Conservation (phyloP, 192 early-diverging fungal species). For the Coemansia sp. region DNA sequence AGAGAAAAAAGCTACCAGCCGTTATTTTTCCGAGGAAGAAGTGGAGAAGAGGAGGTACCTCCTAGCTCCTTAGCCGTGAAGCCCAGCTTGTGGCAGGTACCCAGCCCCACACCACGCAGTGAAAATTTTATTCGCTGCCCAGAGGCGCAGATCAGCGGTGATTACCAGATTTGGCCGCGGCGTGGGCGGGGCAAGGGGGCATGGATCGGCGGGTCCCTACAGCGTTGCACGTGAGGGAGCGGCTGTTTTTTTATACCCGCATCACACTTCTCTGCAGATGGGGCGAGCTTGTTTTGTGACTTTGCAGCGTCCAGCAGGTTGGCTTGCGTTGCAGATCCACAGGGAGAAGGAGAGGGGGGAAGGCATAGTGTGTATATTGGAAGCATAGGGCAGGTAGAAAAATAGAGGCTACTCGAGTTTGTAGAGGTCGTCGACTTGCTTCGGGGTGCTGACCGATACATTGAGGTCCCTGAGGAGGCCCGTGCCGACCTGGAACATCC, state of each 20-base stretch:
- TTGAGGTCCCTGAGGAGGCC: slow-evolving; percentile 51
- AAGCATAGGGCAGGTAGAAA: background rate
- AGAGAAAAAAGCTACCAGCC: slow-evolving; percentile 33
- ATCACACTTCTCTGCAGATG: too few species aligned
- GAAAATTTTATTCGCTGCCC: slow-evolving; percentile 6
- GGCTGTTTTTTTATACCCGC: too few species aligned
- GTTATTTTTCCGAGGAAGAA: slow-evolving; percentile 21
- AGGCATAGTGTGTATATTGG: background rate
- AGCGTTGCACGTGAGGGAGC: background rate
- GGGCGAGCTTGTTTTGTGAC: too few species aligned
- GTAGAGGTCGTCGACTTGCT: slow-evolving; percentile 27
- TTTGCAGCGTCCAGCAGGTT: background rate
- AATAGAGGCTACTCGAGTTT: slow-evolving; percentile 2
- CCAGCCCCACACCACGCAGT: background rate
- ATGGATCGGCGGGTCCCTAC: background rate
- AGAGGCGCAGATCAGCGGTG: background rate
- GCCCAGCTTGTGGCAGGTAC: background rate
- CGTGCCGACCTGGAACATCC: slow-evolving; percentile 62
- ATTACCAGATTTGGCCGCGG: background rate
- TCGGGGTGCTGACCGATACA: slow-evolving; percentile 16
- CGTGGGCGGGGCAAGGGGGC: background rate
- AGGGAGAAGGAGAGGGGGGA: too few species aligned
- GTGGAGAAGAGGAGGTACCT: slow-evolving; percentile 32
- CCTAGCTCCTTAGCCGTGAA: background rate
- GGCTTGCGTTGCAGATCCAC: background rate